Conservation (phyloP, 2,329 filamentous ascomycete genomes). For the Scopulariopsis brevicaulis region DNA sequence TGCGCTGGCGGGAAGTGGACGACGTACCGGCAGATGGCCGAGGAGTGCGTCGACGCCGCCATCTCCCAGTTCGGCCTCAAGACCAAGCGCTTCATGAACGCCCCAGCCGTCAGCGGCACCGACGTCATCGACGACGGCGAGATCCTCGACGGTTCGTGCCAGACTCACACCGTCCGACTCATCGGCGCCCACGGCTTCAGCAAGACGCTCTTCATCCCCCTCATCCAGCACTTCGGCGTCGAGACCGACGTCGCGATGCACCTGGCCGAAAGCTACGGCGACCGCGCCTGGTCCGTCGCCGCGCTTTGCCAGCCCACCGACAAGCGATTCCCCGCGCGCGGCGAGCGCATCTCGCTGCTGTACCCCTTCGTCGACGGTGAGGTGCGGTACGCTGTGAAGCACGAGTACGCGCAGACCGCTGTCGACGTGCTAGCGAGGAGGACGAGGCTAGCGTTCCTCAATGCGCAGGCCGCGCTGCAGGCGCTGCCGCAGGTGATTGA, state of each 20-base stretch:
- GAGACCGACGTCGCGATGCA: constrained; percentile 90
- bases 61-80: constrained; percentile 56
- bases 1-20: constrained; percentile 90
- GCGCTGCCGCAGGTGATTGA: constrained; percentile 78
- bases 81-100: constrained; percentile 42
- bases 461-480: constrained; percentile 82
- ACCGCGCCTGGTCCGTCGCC: constrained; percentile 85
- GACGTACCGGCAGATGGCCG: constrained; percentile 86
- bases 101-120: constrained; percentile 58
- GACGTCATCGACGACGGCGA: constrained; percentile 61
- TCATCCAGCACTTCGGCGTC: constrained; percentile 86
- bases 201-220: constrained; percentile 83
- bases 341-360: constrained; percentile 64
- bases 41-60: constrained; percentile 77
- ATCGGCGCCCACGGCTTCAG: constrained; percentile 80
- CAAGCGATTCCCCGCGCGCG: constrained; percentile 70
- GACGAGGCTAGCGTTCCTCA: constrained; percentile 79
- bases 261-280: constrained; percentile 77
- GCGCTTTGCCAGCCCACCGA: constrained; percentile 68
- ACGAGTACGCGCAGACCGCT: constrained; percentile 87
- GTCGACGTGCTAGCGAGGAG: constrained; percentile 79
- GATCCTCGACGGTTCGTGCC: constrained; percentile 54
- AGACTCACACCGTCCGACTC: constrained; percentile 72
- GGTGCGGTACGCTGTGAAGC: constrained; percentile 73
- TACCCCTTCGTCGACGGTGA: constrained; percentile 93